phyloP scores from a whole-genome alignment of 345 rosid genomes.

The Litchi chinensis region DNA sequence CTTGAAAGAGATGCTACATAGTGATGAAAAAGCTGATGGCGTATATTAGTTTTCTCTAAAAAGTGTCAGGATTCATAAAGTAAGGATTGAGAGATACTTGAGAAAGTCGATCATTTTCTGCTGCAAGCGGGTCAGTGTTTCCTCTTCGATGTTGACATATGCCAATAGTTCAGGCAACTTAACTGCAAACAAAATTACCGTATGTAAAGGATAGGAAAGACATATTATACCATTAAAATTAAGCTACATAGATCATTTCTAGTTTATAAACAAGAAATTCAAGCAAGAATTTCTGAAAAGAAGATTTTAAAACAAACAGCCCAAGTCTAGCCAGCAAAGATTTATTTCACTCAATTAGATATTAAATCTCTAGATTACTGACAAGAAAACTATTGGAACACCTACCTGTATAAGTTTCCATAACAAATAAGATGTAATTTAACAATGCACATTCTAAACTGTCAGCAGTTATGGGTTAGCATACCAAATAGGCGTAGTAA shows the following conservation, averaged over 20 bases:
- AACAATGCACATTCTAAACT: not conserved
- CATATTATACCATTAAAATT: not conserved
- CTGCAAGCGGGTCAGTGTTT: constrained; percentile 73
- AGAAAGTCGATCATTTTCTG: constrained; percentile 83
- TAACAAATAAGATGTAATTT: not conserved
- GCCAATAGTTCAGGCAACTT: constrained; percentile 90
- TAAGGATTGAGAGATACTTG: constrained; percentile 48
- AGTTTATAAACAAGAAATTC: not conserved
- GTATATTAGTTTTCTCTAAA: not conserved
- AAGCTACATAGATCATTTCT: not conserved
- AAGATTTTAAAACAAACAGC: not conserved
- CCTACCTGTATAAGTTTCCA: not conserved
- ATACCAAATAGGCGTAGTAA: constrained; percentile 79
- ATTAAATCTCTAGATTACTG: not conserved
- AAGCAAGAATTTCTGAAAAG: not conserved
- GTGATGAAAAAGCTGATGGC: not conserved
- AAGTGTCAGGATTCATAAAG: not conserved
- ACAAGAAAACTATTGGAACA: not conserved
- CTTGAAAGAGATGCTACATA: not conserved
- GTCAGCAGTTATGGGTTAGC: constrained; percentile 11
- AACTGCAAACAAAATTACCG: constrained; percentile 50
- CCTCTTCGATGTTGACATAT: constrained; percentile 88
- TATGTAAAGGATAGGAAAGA: not conserved
- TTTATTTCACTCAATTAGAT: not conserved
- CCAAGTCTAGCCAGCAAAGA: not conserved